Conservation (phyloP, 805 yeast genomes). For the Cyberlindnera euphorbiiphila region DNA sequence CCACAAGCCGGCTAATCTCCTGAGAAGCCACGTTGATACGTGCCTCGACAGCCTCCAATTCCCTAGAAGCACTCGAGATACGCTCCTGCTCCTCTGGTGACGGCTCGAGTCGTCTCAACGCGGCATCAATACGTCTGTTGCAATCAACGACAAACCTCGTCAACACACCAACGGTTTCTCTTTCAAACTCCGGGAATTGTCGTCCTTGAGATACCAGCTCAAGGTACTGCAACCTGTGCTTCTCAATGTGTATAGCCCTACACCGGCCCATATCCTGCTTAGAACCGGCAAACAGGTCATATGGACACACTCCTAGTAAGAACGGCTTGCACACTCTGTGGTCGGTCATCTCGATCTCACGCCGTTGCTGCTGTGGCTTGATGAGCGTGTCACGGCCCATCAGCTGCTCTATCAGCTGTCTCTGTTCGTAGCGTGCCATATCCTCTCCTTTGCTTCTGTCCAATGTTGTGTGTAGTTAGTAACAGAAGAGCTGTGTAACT, state of each 20-base stretch:
- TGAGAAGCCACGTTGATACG: conserved; percentile 62
- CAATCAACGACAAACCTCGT: conserved; percentile 61
- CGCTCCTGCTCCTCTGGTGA: conserved; percentile 70
- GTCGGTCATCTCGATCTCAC: conserved; percentile 44
- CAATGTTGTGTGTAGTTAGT: neutral
- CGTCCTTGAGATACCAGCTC: conserved; percentile 38
- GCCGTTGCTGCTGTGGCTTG: conserved; percentile 36
- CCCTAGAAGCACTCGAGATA: conserved; percentile 50
- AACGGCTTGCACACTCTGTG: conserved; percentile 73
- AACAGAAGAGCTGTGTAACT: no score
- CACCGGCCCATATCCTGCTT: conserved; percentile 82
- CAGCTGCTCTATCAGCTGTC: conserved; percentile 70
- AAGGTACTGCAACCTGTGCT: conserved; percentile 68
- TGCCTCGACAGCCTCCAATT: conserved; percentile 58
- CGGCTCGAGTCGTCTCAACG: conserved; percentile 61
- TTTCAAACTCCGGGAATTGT: conserved; percentile 43
- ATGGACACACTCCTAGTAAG: conserved; percentile 83
- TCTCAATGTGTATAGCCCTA: conserved; percentile 69
- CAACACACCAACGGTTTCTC: conserved; percentile 42
- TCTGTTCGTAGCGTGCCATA: conserved; percentile 63
- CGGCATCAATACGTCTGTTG: conserved; percentile 58
- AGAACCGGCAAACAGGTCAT: conserved; percentile 77
- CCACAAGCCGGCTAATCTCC: conserved; percentile 54
- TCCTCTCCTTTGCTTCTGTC: neutral
- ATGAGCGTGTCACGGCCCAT: conserved; percentile 58